These are phyloP conservation scores for Cytidiella melzeri DNA, from an alignment of 768 basidiomycete species.

Conservation along the genomic window DNA sequence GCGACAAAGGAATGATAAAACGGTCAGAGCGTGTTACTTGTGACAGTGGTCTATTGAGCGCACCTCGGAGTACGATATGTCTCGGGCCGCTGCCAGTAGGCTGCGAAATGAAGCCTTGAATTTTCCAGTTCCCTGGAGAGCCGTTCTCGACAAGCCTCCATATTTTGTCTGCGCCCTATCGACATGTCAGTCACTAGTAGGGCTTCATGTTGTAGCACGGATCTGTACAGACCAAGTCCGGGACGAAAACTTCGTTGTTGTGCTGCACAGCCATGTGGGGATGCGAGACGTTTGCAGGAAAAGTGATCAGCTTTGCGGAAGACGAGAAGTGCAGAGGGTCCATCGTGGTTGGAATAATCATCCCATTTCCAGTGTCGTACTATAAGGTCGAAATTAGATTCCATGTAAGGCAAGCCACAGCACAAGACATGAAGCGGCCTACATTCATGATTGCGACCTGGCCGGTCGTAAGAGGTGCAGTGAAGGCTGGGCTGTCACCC, in stretches of 20 bases:
- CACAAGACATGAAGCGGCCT: neutral
- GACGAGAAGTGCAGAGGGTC: conserved; percentile 28
- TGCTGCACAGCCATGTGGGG: conserved; percentile 64
- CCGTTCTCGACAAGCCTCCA: conserved; percentile 53
- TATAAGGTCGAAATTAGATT: conserved; percentile 9
- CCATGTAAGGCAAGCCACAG: neutral
- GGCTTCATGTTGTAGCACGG: neutral
- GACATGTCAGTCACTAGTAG: neutral
- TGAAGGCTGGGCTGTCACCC: conserved; percentile 48
- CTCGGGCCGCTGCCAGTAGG: conserved; percentile 63
- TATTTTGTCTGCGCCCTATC: conserved; percentile 59
- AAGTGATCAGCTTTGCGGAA: conserved; percentile 40
- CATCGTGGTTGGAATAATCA: conserved; percentile 42
- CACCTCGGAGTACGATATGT: conserved; percentile 32
- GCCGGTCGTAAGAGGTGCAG: conserved; percentile 44
- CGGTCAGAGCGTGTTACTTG: too few relatives aligned
- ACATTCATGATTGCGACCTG: conserved; percentile 1
- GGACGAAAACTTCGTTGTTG: conserved; percentile 50
- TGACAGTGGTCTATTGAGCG: conserved; percentile 12
- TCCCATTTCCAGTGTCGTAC: conserved; percentile 52
- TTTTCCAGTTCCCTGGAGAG: conserved; percentile 38
- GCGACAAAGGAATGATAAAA: neutral
- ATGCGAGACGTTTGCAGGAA: conserved; percentile 50
- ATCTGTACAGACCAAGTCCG: conserved; percentile 48
- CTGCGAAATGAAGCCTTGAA: conserved; percentile 57